Conservation (phyloP, 176 grass and related monocot species). For the Paspalum notatum region DNA sequence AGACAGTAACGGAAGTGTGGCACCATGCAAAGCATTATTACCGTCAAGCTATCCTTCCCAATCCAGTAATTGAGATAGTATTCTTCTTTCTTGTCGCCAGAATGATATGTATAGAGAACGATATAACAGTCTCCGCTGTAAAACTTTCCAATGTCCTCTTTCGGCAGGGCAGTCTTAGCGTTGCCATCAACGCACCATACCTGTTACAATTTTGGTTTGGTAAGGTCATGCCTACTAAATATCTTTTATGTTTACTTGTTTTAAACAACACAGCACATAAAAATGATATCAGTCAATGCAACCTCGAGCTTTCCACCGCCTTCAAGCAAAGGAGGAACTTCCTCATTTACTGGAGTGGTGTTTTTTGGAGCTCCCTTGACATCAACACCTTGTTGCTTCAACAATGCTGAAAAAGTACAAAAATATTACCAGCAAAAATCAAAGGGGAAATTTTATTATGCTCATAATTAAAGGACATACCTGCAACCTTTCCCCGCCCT, state of each 20-base stretch:
- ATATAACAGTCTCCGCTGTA: conserved; percentile 93
- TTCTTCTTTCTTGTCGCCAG: conserved; percentile 95
- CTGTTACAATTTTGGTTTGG: conserved; percentile 44
- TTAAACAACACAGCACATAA: conserved; percentile 4
- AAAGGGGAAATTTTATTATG: not conserved
- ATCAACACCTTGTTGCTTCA: conserved; percentile 96
- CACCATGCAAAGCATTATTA: conserved; percentile 54
- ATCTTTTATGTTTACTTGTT: not conserved
- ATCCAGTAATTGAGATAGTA: conserved; percentile 86
- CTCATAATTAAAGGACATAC: conserved; percentile 43
- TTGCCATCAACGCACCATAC: conserved; percentile 81
- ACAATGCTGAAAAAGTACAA: conserved; percentile 61
- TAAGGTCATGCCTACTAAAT: conserved; percentile 15
- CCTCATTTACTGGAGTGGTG: conserved; percentile 71
- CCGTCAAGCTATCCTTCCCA: conserved; percentile 81
- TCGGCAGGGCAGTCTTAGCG: conserved; percentile 70
- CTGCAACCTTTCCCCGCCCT: conserved; percentile 95
- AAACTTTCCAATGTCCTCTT: conserved; percentile 95
- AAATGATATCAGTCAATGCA: conserved; percentile 34
- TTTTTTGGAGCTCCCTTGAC: conserved; percentile 76
- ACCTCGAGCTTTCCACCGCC: conserved; percentile 92
- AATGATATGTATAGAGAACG: conserved; percentile 91
- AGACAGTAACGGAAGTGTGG: not conserved
- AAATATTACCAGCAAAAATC: conserved; percentile 34
- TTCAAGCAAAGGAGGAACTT: conserved; percentile 99